Base-by-base conservation (phyloP, 192 early-diverging fungal species). In the Backusella sp. region DNA sequence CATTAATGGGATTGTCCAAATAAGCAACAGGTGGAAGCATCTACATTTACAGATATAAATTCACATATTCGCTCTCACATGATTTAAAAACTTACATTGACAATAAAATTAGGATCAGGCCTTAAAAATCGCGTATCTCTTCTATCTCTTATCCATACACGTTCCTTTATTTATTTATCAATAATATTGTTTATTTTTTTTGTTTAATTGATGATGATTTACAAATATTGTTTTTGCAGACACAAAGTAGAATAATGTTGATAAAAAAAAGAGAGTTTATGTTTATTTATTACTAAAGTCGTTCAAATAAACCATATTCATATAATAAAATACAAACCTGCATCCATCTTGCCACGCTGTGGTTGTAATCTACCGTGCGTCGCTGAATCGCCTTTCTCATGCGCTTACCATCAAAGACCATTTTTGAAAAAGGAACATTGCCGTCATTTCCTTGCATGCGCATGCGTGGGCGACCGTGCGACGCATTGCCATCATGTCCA, bases 351-450 rank as follows among this genome's bases (percentile, higher is more conserved):
- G 92, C 89, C 14, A 96, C 87, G 30, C 92, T 88, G 21, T 94
- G 88, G 75, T 96, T 94, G 81, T 95, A 97, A 83, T 99, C 98
- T 19, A 99, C 93, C 0, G 98, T 99, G 12, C 93, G 87, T 62
- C 98, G 86, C 83, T 98, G 95, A 75, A 97, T 92, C 14, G 94
- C 94, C 80, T 95, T 94, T 69, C 96, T 87, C 81, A 96, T 90
- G 19, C 90, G 90, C 77, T 94, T 95, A 73, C 91, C 92, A 71
- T 91, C 90, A 80, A 92, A 86, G 0, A 83, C 76, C 70, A 78
- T 81, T 65, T 79, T 74, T 4, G 74, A 85, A 36, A 79, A 79
- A 23, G 77, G 73, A 26, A 74, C 65, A 53, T 67, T 67, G 26
- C 62, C 73, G 17, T 53, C 73, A 42, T 19, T 56, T 3, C 37